Evolutionary conservation across 1,139 yeast genomes (phyloP).

Genomic region (Candida frijolesensis): DNA sequence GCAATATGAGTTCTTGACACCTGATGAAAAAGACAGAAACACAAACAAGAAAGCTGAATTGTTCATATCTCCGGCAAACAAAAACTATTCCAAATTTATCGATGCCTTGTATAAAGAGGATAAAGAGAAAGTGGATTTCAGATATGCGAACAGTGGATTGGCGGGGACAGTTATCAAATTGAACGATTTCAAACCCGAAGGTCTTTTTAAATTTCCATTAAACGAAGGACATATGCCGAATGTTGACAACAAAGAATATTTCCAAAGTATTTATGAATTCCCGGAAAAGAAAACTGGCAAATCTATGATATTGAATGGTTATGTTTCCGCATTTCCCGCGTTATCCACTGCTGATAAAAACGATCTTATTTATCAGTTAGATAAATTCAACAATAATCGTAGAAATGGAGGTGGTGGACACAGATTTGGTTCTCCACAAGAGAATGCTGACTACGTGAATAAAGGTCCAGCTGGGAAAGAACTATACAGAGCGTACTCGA

Average conservation of each 20-base stretch:
- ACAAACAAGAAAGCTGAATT: slow-evolving; percentile 64
- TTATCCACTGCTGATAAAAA: slow-evolving; percentile 72
- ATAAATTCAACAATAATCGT: slow-evolving; percentile 4
- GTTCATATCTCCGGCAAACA: slow-evolving; percentile 59
- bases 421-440: slow-evolving; percentile 36
- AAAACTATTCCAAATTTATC: slow-evolving; percentile 42
- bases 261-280: slow-evolving; percentile 63
- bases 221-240: slow-evolving; percentile 57
- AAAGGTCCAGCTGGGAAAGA: slow-evolving; percentile 45
- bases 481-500: slow-evolving; percentile 31
- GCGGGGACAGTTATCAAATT: slow-evolving; percentile 63
- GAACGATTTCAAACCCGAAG: slow-evolving; percentile 48
- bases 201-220: slow-evolving; percentile 60
- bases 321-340: slow-evolving; percentile 60
- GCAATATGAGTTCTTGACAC: slow-evolving; percentile 65
- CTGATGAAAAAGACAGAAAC: slow-evolving; percentile 72
- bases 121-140: slow-evolving; percentile 39
- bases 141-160: slow-evolving; percentile 55
- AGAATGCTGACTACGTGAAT: slow-evolving; percentile 42
- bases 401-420: slow-evolving; percentile 22
- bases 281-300: slow-evolving; percentile 59
- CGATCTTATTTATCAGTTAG: slow-evolving; percentile 45
- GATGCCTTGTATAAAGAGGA: slow-evolving; percentile 35
- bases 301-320: slow-evolving; percentile 85
- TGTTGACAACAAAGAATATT: slow-evolving; percentile 55